Conservation (phyloP, 2,329 filamentous ascomycete genomes). For the Epichloe brachyelytri region DNA sequence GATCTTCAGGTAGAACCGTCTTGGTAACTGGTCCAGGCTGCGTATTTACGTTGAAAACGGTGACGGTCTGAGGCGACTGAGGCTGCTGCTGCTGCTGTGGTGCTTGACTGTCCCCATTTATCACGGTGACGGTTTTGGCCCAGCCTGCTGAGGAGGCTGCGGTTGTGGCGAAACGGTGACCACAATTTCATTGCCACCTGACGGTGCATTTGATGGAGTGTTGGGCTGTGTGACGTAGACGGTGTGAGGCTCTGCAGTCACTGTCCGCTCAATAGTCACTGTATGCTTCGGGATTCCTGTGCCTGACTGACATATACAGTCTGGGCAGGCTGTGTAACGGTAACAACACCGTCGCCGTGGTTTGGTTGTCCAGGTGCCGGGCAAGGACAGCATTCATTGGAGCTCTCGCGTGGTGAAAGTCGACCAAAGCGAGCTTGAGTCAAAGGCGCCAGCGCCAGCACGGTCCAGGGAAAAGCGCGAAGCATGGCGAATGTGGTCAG, state of each 20-base stretch:
- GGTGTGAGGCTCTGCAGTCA: constrained; percentile 12
- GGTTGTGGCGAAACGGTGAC: constrained; percentile 7
- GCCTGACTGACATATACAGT: constrained; percentile 15
- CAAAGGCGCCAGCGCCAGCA: constrained; percentile 15
- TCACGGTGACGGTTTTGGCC: constrained; percentile 5
- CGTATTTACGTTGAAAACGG: neutral
- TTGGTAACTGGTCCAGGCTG: constrained; percentile 9
- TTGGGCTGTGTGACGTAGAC: constrained; percentile 5
- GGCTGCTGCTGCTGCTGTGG: neutral
- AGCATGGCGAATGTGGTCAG: constrained; percentile 11
- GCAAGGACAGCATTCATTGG: constrained; percentile 20
- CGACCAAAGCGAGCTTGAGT: constrained; percentile 15
- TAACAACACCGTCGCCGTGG: constrained; percentile 12
- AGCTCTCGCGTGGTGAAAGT: constrained; percentile 9
- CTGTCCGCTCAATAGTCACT: constrained; percentile 6
- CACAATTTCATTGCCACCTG: constrained; percentile 2
- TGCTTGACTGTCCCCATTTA: neutral
- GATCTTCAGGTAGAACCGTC: constrained; percentile 11
- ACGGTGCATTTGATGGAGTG: neutral
- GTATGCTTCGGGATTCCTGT: constrained; percentile 10
- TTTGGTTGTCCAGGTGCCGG: constrained; percentile 7
- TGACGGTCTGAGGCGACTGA: constrained; percentile 6
- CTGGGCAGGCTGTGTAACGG: constrained; percentile 14
- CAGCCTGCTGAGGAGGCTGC: neutral
- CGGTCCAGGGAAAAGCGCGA: constrained; percentile 13